Evolutionary conservation across 1,284 basidiomycete genomes (phyloP).

Genomic region (Agaricales sp.): DNA sequence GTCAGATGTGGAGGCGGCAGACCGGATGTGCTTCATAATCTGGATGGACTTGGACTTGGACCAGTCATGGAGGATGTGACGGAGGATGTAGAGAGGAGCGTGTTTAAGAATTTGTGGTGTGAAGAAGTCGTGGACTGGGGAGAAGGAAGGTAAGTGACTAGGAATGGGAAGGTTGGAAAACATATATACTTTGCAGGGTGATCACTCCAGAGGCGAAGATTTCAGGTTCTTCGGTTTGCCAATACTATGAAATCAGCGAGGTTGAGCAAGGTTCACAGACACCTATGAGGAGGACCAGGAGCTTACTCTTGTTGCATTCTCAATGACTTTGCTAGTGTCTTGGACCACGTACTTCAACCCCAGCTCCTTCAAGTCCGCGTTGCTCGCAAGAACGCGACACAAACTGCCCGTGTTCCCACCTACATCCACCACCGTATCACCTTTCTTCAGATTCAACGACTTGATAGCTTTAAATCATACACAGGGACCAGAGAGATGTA

Average conservation of each 20-base stretch:
- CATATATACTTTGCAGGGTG: not conserved
- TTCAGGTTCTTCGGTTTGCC: not conserved
- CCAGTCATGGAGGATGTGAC: not conserved
- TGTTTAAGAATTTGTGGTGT: not conserved
- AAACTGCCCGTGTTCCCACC: not conserved
- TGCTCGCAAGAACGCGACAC: not conserved
- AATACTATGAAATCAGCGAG: not conserved
- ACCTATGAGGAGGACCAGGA: not conserved
- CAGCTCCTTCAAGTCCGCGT: not conserved
- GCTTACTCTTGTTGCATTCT: not conserved
- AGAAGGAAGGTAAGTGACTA: no score
- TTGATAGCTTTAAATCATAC: not conserved
- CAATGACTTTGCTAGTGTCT: not conserved
- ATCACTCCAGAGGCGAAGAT: not conserved
- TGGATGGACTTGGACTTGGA: not conserved
- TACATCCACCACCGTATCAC: not conserved
- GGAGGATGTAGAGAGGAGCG: not conserved
- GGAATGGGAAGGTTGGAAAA: not conserved
- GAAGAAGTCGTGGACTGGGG: constrained; percentile 1
- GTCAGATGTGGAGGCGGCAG: not conserved
- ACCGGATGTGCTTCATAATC: not conserved
- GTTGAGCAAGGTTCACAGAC: not conserved
- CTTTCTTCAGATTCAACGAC: not conserved
- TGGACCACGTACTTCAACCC: not conserved
- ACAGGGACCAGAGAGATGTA: no score